Percentiles rank a stretch among this genome's conserved stretches.
These are phyloP conservation scores for Arabis hirsuta DNA, from an alignment of 345 rosid species.

Conservation along the genomic window DNA sequence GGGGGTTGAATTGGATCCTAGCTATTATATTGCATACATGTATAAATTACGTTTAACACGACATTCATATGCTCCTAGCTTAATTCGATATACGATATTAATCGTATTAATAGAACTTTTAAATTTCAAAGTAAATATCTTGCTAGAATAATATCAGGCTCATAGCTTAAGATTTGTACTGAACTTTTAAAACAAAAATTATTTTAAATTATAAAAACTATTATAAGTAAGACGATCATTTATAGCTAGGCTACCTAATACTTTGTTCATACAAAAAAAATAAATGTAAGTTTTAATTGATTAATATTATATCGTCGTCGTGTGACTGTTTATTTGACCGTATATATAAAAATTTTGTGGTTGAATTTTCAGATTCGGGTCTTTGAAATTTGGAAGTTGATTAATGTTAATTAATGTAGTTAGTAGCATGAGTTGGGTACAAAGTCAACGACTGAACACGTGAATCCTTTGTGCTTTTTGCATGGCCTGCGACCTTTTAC, in stretches of 20 bases:
- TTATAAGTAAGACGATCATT: too few relatives aligned
- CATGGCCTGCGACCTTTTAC: conserved; percentile 26
- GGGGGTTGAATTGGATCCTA: too few relatives aligned
- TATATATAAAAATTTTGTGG: background rate
- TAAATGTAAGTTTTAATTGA: background rate
- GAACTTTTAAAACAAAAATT: too few relatives aligned
- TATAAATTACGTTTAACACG: too few relatives aligned
- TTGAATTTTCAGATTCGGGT: background rate
- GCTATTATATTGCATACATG: too few relatives aligned
- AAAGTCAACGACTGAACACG: conserved; percentile 34
- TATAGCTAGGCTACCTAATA: background rate
- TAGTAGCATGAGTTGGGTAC: background rate
- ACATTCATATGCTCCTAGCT: too few relatives aligned
- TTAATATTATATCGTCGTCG: background rate
- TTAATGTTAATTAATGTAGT: background rate
- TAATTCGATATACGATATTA: too few relatives aligned
- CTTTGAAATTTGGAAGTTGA: background rate
- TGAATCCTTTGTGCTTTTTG: conserved; percentile 23
- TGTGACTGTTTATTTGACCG: background rate
- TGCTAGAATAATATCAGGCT: too few relatives aligned
- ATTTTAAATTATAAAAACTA: too few relatives aligned
- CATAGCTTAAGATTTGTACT: too few relatives aligned
- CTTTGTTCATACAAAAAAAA: background rate
- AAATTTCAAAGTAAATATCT: too few relatives aligned
- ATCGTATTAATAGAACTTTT: too few relatives aligned